Base-by-base conservation (phyloP, 345 rosid species). In the Kernera saxatilis region DNA sequence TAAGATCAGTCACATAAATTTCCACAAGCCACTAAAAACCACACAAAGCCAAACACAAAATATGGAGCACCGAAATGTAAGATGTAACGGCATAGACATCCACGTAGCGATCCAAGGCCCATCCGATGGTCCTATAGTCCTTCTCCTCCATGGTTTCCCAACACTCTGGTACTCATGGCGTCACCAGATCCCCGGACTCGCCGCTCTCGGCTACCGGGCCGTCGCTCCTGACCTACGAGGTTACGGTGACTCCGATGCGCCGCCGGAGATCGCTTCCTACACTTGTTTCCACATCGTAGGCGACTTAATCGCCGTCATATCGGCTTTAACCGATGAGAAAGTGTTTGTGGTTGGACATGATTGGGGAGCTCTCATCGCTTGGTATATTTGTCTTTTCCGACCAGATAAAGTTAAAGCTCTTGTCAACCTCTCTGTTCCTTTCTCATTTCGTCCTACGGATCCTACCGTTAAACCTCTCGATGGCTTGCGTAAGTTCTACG, bases 51-150 rank as follows among this genome's bases (percentile, higher is more conserved):
- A 46, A 26, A 8, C n/a, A n/a, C n/a, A 35, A 27, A 8, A 14
- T 13, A 84, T 89, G 48, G 80, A 72, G 59, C 97, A 87, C 77
- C 79, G 50, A 65, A 84, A 67, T 15, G 40, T 89, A 19, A 45
- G 66, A 26, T 85, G 82, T 0, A 91, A 88, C 46, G 94, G 90
- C 61, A 77, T 87, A 32, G 81, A 79, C 51, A 82, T 93, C 78
- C 94, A 91, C 81, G 77, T 86, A 0, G 98, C 91, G 0, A 87
- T 81, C 64, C 84, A 85, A 58, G 97, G 81, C 0, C 77, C 75
- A 0, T 11, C 74, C 25, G 54, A 71, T 43, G 80, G 73, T 51
- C 57, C 65, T 1, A n/a, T 77, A 2, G 77, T 72, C 1, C 59
- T 77, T 26, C 64, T 77, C 66, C 45, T 77, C 60, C 81, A 77